These are phyloP conservation scores for Ceratocystis albifundus DNA, from an alignment of 2,329 filamentous ascomycete species.

Conservation along the genomic window DNA sequence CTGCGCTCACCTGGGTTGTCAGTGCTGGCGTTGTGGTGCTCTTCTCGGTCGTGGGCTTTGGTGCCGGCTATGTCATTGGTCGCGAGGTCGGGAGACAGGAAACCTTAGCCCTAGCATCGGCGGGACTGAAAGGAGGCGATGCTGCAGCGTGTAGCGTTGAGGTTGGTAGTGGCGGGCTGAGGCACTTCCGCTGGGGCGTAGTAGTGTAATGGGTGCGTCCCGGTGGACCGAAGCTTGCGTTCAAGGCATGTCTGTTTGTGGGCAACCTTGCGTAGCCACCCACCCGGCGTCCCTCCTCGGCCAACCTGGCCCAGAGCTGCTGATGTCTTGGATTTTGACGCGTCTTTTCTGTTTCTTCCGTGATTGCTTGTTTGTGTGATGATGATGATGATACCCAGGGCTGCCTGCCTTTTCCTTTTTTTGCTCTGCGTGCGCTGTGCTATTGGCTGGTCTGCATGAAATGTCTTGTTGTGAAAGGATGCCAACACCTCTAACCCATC, in stretches of 20 bases:
- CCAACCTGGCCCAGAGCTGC: neutral
- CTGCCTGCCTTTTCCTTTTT: conserved; percentile 3
- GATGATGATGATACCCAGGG: conserved; percentile 18
- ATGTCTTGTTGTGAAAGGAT: neutral
- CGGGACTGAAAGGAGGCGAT: conserved; percentile 31
- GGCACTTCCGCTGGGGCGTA: conserved; percentile 43
- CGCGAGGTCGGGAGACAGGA: conserved; percentile 55
- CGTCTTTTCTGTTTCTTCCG: conserved; percentile 10
- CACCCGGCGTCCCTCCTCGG: neutral
- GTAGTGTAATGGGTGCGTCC: conserved; percentile 30
- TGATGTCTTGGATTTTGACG: too few species aligned
- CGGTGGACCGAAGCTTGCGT: neutral
- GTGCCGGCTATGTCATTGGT: conserved; percentile 57
- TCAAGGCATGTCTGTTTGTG: neutral
- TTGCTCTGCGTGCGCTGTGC: neutral
- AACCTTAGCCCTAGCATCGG: conserved; percentile 34
- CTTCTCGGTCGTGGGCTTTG: conserved; percentile 56
- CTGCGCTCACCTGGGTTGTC: conserved; percentile 52
- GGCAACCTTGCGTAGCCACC: neutral
- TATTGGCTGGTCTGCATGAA: neutral
- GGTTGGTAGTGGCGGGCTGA: conserved; percentile 42
- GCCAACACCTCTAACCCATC: neutral
- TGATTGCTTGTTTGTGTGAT: neutral
- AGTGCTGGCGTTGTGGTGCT: conserved; percentile 57
- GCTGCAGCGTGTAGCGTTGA: conserved; percentile 40